These are phyloP conservation scores for Trichoderma sp. DNA, from an alignment of 2,329 filamentous ascomycete genomes.

Conservation along the genomic window DNA sequence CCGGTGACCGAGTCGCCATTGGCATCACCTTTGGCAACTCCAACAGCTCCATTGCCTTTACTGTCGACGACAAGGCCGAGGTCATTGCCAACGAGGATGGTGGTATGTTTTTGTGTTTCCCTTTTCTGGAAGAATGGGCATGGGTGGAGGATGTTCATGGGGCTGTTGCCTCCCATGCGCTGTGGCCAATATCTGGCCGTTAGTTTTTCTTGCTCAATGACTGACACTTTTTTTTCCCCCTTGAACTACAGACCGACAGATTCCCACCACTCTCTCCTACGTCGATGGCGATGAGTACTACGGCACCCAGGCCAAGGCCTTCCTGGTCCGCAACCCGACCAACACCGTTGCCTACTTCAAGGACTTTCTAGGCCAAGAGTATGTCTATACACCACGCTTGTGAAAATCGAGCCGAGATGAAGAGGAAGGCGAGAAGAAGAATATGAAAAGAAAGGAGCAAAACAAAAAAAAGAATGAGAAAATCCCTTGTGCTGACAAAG, in stretches of 20 bases:
- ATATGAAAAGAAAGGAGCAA: not conserved
- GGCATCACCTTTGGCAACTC: constrained; percentile 98
- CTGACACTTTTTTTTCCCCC: constrained; percentile 25
- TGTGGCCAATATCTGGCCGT: not conserved
- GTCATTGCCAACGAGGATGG: constrained; percentile 99
- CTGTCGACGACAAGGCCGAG: constrained; percentile 90
- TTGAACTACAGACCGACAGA: constrained; percentile 77
- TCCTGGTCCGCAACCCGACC: constrained; percentile 86
- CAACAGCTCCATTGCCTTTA: constrained; percentile 95
- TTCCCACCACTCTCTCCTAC: constrained; percentile 92
- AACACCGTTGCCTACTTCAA: constrained; percentile 97
- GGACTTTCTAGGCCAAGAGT: constrained; percentile 95
- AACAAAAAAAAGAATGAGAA: not conserved
- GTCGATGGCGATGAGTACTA: constrained; percentile 96
- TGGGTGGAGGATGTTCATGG: not conserved
- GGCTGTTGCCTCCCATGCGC: not conserved
- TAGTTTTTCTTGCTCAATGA: not conserved
- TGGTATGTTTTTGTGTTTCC: constrained; percentile 59
- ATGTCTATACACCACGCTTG: constrained; percentile 42
- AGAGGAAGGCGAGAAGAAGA: not conserved
- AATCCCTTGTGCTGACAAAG: constrained; percentile 17
- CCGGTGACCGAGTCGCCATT: constrained; percentile 72
- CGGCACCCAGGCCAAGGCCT: constrained; percentile 90
- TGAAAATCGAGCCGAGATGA: not conserved
- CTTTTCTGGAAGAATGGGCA: not conserved